These are phyloP conservation scores for Microstegium vimineum DNA, from an alignment of 176 grass and related monocot species.

Conservation along the genomic window DNA sequence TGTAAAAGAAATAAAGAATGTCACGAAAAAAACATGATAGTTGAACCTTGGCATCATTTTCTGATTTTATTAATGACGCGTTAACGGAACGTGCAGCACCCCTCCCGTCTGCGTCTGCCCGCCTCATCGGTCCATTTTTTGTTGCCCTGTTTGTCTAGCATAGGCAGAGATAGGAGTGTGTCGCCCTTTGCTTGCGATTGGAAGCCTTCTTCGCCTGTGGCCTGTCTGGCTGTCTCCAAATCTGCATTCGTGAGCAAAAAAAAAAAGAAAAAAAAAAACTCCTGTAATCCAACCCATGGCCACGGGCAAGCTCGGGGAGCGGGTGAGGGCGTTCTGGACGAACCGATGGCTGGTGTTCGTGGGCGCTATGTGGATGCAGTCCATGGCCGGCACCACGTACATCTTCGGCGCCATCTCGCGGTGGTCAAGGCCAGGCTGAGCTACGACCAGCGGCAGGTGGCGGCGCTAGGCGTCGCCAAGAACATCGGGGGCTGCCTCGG, in stretches of 20 bases:
- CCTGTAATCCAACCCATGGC: not conserved
- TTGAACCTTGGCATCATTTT: not conserved
- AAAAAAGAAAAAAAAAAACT: not conserved
- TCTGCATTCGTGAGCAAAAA: not conserved
- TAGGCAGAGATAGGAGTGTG: too few relatives aligned
- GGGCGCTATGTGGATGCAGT: conserved; percentile 56
- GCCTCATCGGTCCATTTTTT: too few relatives aligned
- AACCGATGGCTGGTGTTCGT: conserved; percentile 86
- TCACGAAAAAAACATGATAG: too few relatives aligned
- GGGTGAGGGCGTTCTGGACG: conserved; percentile 33
- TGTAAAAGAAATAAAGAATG: too few relatives aligned
- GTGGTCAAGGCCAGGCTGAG: not conserved
- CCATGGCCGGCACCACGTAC: not conserved
- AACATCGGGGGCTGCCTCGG: not conserved
- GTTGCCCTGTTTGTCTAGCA: not conserved
- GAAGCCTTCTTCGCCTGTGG: too few relatives aligned
- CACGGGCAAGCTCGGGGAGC: conserved; percentile 31
- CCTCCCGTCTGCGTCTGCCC: too few relatives aligned
- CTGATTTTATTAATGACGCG: not conserved
- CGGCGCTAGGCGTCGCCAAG: not conserved
- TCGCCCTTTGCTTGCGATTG: too few relatives aligned
- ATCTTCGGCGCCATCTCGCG: not conserved
- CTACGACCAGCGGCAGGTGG: not conserved
- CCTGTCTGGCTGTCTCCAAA: not conserved
- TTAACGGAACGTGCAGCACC: not conserved